Evolutionary conservation across 2,329 filamentous ascomycete species (phyloP).

Genomic region (Arthrobotrys musiformis): DNA sequence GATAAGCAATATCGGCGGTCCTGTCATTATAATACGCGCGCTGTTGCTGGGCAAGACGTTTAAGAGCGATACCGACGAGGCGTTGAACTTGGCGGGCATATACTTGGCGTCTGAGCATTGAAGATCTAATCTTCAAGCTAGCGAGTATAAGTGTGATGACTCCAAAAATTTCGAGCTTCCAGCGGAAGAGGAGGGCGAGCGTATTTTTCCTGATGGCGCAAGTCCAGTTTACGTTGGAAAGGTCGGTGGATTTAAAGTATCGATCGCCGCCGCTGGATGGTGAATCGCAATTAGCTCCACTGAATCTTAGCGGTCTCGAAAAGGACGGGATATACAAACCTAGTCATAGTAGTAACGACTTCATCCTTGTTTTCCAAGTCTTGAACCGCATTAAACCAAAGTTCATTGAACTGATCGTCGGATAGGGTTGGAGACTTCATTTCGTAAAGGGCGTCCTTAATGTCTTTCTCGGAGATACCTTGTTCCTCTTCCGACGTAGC

Average conservation of each 20-base stretch:
- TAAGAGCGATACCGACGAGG: conserved; percentile 84
- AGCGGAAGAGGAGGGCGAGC: conserved; percentile 72
- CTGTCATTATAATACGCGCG: conserved; percentile 76
- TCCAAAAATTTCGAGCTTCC: conserved; percentile 77
- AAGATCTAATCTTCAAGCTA: conserved; percentile 65
- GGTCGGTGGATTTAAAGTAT: conserved; percentile 59
- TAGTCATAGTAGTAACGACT: conserved; percentile 68
- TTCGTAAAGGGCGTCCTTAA: conserved; percentile 87
- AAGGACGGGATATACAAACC: conserved; percentile 63
- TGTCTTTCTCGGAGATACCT: conserved; percentile 83
- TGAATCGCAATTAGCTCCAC: conserved; percentile 18
- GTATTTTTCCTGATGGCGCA: conserved; percentile 76
- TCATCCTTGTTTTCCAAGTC: conserved; percentile 70
- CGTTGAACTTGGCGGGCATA: conserved; percentile 66
- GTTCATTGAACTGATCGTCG: conserved; percentile 59
- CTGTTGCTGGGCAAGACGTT: conserved; percentile 84
- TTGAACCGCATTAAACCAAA: conserved; percentile 66
- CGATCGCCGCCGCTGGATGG: conserved; percentile 56
- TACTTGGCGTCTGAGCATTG: conserved; percentile 70
- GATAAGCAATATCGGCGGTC: conserved; percentile 73
- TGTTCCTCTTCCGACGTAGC: conserved; percentile 69
- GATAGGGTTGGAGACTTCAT: conserved; percentile 73
- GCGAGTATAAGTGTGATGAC: conserved; percentile 60
- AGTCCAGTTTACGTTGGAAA: conserved; percentile 82
- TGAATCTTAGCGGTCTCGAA: conserved; percentile 49